Evolutionary conservation across 73 alveolate species (phyloP).

Genomic region (Tetrahymena malaccensis): DNA sequence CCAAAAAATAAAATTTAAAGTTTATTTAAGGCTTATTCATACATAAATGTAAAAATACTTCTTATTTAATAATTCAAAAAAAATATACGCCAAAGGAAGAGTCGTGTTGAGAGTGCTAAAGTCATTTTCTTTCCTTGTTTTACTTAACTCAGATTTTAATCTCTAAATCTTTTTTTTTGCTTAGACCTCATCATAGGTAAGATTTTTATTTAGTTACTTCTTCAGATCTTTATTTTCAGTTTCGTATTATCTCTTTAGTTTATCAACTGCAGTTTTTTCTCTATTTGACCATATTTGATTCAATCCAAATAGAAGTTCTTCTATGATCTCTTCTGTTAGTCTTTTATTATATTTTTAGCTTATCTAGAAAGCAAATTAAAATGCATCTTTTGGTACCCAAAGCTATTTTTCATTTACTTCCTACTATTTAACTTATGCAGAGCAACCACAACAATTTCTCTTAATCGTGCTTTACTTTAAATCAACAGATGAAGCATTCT

Average conservation of each 20-base stretch:
- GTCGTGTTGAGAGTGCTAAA: neutral
- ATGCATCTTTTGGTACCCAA: neutral
- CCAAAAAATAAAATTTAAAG: no score
- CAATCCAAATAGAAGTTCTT: neutral
- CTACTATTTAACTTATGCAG: neutral
- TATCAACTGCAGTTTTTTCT: neutral
- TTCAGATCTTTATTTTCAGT: neutral
- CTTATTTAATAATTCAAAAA: no score
- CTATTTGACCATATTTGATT: neutral
- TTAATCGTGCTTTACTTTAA: neutral
- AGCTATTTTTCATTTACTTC: neutral
- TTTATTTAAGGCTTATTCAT: no score
- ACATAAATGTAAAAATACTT: no score
- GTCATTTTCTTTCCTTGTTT: neutral
- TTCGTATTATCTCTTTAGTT: neutral
- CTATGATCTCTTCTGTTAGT: neutral
- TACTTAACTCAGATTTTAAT: neutral
- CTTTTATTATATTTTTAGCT: neutral
- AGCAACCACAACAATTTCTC: neutral
- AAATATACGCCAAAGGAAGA: neutral
- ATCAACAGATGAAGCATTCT: neutral
- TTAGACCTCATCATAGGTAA: neutral
- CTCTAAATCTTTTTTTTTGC: neutral
- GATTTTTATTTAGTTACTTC: neutral
- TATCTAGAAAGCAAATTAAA: neutral